Evolutionary conservation across 495 filamentous ascomycete genomes (phyloP).

Genomic region (Hypoxylon rickii): DNA sequence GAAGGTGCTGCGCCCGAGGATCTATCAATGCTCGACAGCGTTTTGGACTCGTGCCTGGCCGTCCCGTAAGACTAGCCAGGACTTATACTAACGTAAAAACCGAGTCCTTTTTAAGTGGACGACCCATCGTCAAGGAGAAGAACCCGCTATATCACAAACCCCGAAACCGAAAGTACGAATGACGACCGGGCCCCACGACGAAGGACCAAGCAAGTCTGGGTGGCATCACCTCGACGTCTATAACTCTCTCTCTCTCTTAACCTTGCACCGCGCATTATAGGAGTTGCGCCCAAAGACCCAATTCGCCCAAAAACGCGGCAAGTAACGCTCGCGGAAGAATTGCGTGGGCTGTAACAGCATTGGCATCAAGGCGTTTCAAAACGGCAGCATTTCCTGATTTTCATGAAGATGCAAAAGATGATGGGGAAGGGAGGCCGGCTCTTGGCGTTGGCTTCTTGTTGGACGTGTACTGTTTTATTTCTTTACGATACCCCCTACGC

Average conservation of each 20-base stretch:
- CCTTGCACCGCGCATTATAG: too few species aligned
- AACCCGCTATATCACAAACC: too few species aligned
- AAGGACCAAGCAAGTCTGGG: too few species aligned
- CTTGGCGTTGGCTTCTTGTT: slow-evolving; percentile 20
- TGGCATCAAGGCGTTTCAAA: slow-evolving; percentile 21
- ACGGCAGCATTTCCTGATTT: slow-evolving; percentile 10
- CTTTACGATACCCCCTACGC: slow-evolving; percentile 29
- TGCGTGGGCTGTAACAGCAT: slow-evolving; percentile 13
- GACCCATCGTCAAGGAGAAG: too few species aligned
- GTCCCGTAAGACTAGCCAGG: slow-evolving; percentile 28
- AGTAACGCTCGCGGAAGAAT: not conserved
- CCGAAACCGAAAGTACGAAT: too few species aligned
- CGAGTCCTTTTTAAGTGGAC: too few species aligned
- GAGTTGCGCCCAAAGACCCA: not conserved
- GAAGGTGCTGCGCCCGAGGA: slow-evolving; percentile 69
- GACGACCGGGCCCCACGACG: too few species aligned
- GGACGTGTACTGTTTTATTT: slow-evolving; percentile 30
- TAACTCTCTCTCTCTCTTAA: too few species aligned
- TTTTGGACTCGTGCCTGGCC: slow-evolving; percentile 66
- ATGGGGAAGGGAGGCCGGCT: slow-evolving; percentile 13
- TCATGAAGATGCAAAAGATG: slow-evolving; percentile 22
- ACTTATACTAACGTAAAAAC: not conserved
- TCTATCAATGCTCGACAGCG: slow-evolving; percentile 62
- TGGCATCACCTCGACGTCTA: too few species aligned
- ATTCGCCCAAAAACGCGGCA: too few species aligned